These are phyloP conservation scores for Musa acuminata DNA, from an alignment of 176 grass and related monocot genomes.

Conservation along the genomic window DNA sequence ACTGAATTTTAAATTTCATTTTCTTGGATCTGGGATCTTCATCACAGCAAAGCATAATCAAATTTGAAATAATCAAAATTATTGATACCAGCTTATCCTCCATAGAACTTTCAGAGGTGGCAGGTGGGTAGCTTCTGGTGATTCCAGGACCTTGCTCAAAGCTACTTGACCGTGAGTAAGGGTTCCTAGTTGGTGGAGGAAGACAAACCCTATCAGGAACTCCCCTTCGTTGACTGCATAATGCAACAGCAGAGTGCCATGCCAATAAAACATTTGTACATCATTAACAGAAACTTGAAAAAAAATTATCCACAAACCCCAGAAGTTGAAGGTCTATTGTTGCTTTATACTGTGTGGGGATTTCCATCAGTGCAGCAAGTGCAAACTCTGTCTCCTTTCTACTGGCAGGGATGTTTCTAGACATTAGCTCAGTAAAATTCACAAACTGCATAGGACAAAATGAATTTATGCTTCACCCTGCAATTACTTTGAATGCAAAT, in stretches of 20 bases:
- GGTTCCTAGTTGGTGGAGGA: slow-evolving; percentile 12
- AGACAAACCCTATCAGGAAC: slow-evolving; percentile 1
- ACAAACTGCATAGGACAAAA: slow-evolving; percentile 66
- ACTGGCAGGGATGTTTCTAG: slow-evolving; percentile 65
- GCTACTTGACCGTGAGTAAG: slow-evolving; percentile 5
- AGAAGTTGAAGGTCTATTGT: slow-evolving; percentile 91
- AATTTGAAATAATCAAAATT: background rate
- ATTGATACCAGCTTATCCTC: slow-evolving; percentile 9
- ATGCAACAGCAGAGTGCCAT: background rate
- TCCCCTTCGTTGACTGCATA: slow-evolving; percentile 3
- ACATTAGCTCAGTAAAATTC: slow-evolving; percentile 98
- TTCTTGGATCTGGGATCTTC: background rate
- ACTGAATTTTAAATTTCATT: background rate
- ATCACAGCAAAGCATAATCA: background rate
- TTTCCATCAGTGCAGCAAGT: slow-evolving; percentile 88
- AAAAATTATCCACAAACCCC: slow-evolving; percentile 39
- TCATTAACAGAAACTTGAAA: background rate
- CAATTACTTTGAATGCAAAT: background rate
- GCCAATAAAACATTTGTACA: slow-evolving; percentile 10
- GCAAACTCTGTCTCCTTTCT: slow-evolving; percentile 93
- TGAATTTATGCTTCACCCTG: background rate
- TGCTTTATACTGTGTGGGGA: slow-evolving; percentile 87
- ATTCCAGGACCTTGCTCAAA: background rate
- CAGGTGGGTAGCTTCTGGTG: background rate
- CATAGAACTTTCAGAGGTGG: background rate